These are phyloP conservation scores for Pseudopediastrum boryanum DNA, from an alignment of 139 green algal genomes.

Conservation along the genomic window DNA sequence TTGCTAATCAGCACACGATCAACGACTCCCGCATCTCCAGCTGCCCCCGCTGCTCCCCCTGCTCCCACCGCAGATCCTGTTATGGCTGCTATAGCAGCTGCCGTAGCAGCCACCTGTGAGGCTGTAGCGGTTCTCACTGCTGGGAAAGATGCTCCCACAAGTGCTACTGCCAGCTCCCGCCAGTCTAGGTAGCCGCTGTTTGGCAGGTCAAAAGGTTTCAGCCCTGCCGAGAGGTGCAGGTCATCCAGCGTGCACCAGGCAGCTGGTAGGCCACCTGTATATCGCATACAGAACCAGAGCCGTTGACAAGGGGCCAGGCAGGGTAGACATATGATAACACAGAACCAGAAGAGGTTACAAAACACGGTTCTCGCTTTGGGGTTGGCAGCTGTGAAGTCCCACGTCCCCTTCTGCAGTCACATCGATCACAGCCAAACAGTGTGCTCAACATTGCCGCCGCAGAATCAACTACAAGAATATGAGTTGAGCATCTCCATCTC, in stretches of 20 bases:
- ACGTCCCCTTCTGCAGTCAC: not conserved
- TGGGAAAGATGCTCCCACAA: conserved; percentile 52
- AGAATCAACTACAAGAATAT: not conserved
- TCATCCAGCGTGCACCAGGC: conserved; percentile 14
- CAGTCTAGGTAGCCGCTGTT: conserved; percentile 62
- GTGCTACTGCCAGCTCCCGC: conserved; percentile 54
- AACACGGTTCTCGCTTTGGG: not conserved
- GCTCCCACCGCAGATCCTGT: too few relatives aligned
- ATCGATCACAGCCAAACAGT: not conserved
- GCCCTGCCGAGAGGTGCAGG: conserved; percentile 36
- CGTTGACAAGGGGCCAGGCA: too few relatives aligned
- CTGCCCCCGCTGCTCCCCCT: conserved; percentile 2
- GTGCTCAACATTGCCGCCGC: not conserved
- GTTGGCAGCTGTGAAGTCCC: not conserved
- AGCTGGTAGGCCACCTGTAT: conserved; percentile 23
- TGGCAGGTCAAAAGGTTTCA: conserved; percentile 53
- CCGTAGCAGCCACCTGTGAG: conserved; percentile 25
- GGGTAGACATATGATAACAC: too few relatives aligned
- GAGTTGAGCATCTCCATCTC: too few relatives aligned
- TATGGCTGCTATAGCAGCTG: too few relatives aligned
- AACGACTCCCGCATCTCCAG: conserved; percentile 40
- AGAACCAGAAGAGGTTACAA: not conserved
- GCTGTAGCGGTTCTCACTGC: conserved; percentile 31
- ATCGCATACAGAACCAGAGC: too few relatives aligned
- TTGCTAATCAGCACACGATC: conserved; percentile 47